phyloP scores from a whole-genome alignment of 2,329 filamentous ascomycete species.

The Truncatella angustata region DNA sequence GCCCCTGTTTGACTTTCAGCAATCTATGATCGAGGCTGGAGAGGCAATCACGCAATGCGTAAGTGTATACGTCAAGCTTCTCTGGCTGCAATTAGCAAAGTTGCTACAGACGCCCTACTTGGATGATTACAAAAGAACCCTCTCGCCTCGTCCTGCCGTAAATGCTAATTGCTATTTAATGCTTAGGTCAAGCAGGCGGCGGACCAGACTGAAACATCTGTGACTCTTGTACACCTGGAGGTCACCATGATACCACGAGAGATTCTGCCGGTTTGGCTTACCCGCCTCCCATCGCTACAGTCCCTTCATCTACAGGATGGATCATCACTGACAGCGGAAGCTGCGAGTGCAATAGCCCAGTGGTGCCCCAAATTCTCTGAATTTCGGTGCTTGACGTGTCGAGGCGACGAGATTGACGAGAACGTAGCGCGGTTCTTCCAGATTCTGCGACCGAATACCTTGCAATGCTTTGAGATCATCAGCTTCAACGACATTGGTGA shows the following conservation, averaged over 20 bases:
- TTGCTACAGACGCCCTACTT: too few relatives aligned
- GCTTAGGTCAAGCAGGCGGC: conserved; percentile 42
- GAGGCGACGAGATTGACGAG: conserved; percentile 48
- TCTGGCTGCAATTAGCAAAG: too few relatives aligned
- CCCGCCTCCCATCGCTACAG: conserved; percentile 55
- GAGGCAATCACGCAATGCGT: too few relatives aligned
- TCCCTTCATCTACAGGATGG: conserved; percentile 62
- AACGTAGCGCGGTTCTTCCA: conserved; percentile 58
- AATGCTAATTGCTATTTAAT: too few relatives aligned
- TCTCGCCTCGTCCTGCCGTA: too few relatives aligned
- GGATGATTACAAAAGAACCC: too few relatives aligned
- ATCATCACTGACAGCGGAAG: conserved; percentile 52
- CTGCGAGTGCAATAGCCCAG: conserved; percentile 51
- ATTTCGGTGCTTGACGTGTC: conserved; percentile 53
- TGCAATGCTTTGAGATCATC: conserved; percentile 58
- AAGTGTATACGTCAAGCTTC: too few relatives aligned
- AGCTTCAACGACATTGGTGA: conserved; percentile 52
- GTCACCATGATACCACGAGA: conserved; percentile 47
- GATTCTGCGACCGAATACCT: conserved; percentile 52
- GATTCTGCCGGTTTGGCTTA: conserved; percentile 57
- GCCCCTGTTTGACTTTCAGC: conserved; percentile 30
- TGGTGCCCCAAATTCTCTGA: conserved; percentile 61
- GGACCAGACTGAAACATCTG: conserved; percentile 39
- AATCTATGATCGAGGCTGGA: conserved; percentile 47
- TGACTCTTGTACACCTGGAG: conserved; percentile 57